Evolutionary conservation across 2,329 filamentous ascomycete species (phyloP).

Genomic region (Botrytis byssoidea): DNA sequence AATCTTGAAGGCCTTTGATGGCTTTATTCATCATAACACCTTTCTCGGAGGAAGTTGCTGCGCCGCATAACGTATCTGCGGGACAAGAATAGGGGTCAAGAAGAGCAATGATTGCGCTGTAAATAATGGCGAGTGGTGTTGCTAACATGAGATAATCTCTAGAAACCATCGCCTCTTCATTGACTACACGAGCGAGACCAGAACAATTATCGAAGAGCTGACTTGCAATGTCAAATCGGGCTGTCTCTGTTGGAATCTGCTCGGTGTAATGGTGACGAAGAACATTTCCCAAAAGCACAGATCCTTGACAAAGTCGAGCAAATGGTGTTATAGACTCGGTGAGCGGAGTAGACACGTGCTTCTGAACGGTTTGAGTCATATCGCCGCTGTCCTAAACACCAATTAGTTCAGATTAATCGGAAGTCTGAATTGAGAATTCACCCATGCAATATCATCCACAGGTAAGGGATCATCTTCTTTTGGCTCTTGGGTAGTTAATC

Average conservation of each 20-base stretch:
- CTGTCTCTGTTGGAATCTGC: constrained; percentile 27
- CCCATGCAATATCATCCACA: constrained; percentile 44
- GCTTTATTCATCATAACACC: constrained; percentile 40
- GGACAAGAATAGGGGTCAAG: constrained; percentile 43
- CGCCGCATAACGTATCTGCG: constrained; percentile 21
- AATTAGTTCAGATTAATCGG: constrained; percentile 11
- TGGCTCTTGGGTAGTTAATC: constrained; percentile 37
- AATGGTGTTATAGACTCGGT: constrained; percentile 49
- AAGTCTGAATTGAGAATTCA: constrained; percentile 26
- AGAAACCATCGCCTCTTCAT: constrained; percentile 31
- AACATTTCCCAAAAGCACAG: constrained; percentile 41
- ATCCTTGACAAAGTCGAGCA: constrained; percentile 48
- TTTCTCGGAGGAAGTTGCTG: constrained; percentile 28
- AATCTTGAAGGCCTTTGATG: constrained; percentile 39
- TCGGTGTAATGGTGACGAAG: constrained; percentile 37
- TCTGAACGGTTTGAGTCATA: constrained; percentile 35
- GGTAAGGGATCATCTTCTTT: constrained; percentile 31
- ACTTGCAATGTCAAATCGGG: constrained; percentile 30
- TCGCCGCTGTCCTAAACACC: constrained; percentile 41
- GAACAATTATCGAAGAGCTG: constrained; percentile 34
- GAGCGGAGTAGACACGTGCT: constrained; percentile 41
- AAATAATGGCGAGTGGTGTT: constrained; percentile 35
- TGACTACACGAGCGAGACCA: constrained; percentile 30
- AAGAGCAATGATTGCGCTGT: constrained; percentile 37
- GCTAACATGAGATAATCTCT: constrained; percentile 33